Evolutionary conservation across 768 basidiomycete genomes (phyloP), one percentile per base, ranked within the genome.

Genomic region (Coprinopsis marcescibilis): DNA sequence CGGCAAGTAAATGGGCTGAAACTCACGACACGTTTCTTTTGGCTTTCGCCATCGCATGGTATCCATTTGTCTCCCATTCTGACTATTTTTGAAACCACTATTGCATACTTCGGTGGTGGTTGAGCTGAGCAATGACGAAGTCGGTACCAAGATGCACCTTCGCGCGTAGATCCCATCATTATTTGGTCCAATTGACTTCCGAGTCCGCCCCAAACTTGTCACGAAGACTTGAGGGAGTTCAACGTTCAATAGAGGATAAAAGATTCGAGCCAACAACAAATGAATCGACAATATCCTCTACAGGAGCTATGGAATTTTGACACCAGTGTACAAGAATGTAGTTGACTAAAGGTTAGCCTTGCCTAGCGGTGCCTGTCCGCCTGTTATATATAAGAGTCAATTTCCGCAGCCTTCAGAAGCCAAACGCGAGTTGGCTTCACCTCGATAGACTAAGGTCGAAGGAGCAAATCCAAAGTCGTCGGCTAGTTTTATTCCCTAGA

Each of bases 21-120:
- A 76, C 89, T 44, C 68, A 93, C 92, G 44, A 95, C 92, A 48
- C 92, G 83, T 68, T 91, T 89, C 70, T 87, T 87, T 60, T 76
- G 78, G 44, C 61, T 69, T 63, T 89, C 89, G 12, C 86, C 85
- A 30, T 84, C 74, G 33, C 88, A 71, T 30, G 83, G 78, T 26
- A 75, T 62, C 78, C 81, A 79, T 62, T 68, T 71, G 42, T 70
- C 72, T 35, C 69, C 60, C 71, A 73, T 73, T 20, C 52, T 56
- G 50, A 24, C 21, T 14, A 49, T 40, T 43, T 37, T 43, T 26
- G 35, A 24, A 15, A 29, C 7, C 2, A 27, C 26, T 43, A 29
- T 43, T 27, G 41, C 41, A 43, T 43, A 30, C n/a, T 29, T 29
- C 30, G 7, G 6, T 29, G 26, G 41, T 11, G 41, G 15, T 13